phyloP scores from a whole-genome alignment of 306 rosid species.

The Elaeagnus macrophylla region DNA sequence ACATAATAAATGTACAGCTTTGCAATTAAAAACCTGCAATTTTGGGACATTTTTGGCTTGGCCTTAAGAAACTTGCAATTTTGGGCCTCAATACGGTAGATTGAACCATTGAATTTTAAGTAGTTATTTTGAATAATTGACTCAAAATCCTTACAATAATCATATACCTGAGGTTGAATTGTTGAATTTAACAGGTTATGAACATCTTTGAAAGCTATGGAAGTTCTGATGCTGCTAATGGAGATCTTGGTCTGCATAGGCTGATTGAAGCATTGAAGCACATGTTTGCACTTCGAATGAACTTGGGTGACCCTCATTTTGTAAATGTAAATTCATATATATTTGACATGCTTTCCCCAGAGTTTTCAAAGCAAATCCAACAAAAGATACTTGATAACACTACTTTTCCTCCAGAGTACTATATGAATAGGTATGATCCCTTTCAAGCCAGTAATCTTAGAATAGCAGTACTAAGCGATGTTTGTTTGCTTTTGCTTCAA shows the following conservation, averaged over 20 bases:
- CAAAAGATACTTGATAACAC: slow-evolving; percentile 62
- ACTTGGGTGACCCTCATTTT: slow-evolving; percentile 83
- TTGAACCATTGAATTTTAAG: too few species aligned
- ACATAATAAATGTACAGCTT: too few species aligned
- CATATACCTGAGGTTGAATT: background rate
- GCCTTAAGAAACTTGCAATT: too few species aligned
- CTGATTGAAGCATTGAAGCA: slow-evolving; percentile 76
- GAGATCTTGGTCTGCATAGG: slow-evolving; percentile 72
- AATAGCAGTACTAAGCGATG: too few species aligned
- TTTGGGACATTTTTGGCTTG: too few species aligned
- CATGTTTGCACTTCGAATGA: slow-evolving; percentile 77
- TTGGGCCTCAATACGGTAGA: too few species aligned
- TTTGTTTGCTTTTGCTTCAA: too few species aligned
- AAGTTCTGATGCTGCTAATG: slow-evolving; percentile 52
- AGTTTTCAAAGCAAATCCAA: slow-evolving; percentile 55
- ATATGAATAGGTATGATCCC: slow-evolving; percentile 46
- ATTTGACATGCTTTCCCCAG: slow-evolving; percentile 60
- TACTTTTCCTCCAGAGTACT: slow-evolving; percentile 81
- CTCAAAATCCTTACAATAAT: too few species aligned
- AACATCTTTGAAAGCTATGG: slow-evolving; percentile 65
- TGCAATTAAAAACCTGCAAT: too few species aligned
- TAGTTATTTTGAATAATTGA: too few species aligned
- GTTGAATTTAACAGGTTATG: slow-evolving; percentile 42
- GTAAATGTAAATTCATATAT: slow-evolving; percentile 28
- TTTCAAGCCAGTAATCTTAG: slow-evolving; percentile 8